Base-by-base conservation (phyloP, 768 basidiomycete species). In the Daedaleopsis sinensis region DNA sequence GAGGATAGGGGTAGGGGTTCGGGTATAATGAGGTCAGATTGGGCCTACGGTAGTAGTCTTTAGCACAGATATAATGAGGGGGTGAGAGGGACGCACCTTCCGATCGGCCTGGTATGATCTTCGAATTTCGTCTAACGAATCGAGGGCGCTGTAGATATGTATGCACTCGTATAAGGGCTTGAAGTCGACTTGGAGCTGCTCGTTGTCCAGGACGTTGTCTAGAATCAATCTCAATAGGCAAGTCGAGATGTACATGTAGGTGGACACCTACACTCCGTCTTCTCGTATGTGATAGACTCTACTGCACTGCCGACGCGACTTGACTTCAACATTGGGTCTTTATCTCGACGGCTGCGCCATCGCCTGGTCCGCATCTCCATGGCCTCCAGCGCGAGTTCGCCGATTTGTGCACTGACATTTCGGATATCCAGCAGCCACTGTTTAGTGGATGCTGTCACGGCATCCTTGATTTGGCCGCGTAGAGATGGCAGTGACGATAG, bases 401-500 rank as follows among this genome's bases (percentile, higher is more conserved):
- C 97, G 8, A 99, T 91, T 54, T 89, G 84, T 1, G 88, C 86
- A 55, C 92, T 93, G 60, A 90, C 82, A 67, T 97, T 94, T 59
- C 97, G 81, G 55, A 98, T 94, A 68, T 98, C 96, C 51, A 97
- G 84, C 27, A 99, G 77, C 97, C 97, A 99, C 65, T 96, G 90
- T 70, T 98, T 98, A 79, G 93, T 90, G 5, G 94, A 93, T 0
- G 94, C 93, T 4, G 93, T 96, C 5, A 98, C 96, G 0, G 93
- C 90, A 69, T 92, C 92, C 73, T 94, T 93, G 71, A 99, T 93
- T 69, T 95, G 93, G 18, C 80, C 78, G 7, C 95, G 89, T 46
- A 96, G 79, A 1, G 95, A 96, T 4, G 97, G 97, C 46, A 99
- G 77, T 1, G 96, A 96, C 2, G 91, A 91, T 18, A 98, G 78